phyloP scores from a whole-genome alignment of 2,329 filamentous ascomycete genomes.

The Stemphylium lycopersici region DNA sequence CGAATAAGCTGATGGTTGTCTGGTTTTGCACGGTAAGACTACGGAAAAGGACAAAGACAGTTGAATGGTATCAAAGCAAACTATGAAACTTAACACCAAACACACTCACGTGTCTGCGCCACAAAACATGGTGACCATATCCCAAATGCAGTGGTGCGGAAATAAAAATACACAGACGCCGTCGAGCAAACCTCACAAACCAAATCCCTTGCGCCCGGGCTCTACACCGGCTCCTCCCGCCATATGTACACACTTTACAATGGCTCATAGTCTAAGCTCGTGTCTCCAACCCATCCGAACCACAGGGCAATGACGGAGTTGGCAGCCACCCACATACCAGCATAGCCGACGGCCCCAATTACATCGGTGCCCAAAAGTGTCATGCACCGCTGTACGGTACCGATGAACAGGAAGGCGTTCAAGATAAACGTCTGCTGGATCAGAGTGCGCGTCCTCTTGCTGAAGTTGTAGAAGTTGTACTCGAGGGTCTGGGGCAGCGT shows the following conservation, averaged over 20 bases:
- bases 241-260: conserved; percentile 8
- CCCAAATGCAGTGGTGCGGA: background rate
- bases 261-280: conserved; percentile 31
- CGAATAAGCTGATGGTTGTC: conserved; percentile 17
- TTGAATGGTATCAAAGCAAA: background rate
- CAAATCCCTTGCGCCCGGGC: no score
- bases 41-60: no score
- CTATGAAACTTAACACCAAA: background rate
- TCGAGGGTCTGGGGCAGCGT: conserved; percentile 72
- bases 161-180: background rate
- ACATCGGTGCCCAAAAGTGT: conserved; percentile 74
- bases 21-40: no score
- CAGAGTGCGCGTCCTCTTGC: conserved; percentile 67
- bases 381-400: conserved; percentile 69
- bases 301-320: conserved; percentile 65
- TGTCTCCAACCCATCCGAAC: conserved; percentile 59
- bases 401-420: conserved; percentile 54
- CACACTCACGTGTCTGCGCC: background rate
- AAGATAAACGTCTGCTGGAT: conserved; percentile 61
- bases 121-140: background rate
- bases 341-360: conserved; percentile 73
- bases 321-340: conserved; percentile 74
- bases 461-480: conserved; percentile 75
- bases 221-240: background rate
- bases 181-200: background rate